Base-by-base conservation (phyloP, 768 basidiomycete genomes). In the Auricularia sp. region DNA sequence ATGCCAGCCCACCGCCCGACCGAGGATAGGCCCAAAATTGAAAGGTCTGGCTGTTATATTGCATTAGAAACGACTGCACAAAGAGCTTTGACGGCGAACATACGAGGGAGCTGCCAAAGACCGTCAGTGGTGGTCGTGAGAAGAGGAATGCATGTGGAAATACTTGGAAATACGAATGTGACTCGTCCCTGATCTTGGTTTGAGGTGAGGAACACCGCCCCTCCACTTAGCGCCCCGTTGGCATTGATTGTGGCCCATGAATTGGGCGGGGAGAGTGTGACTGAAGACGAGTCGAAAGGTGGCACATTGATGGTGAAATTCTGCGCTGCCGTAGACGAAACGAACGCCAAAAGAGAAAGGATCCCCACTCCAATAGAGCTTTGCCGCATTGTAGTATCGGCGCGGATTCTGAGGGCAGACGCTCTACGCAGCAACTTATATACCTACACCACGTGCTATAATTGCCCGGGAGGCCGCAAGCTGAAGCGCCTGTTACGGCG, bases 11-110 rank as follows among this genome's bases (percentile, higher is more conserved):
- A 36, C 63, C 63, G 34, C 58, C 63, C 8, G 54, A 59, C 3
- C 63, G 63, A 8, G 34, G 54, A 23, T 39, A 64, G 16, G 53
- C 63, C 53, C 56, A 64, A 23, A 34, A 64, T 35, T 64, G 54
- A n/a, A 54, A 60, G 54, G 54, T 56, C 16, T 33, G 12, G 7
- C 56, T 59, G 18, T 6, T 23, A 18, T 23, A 18, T 4, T 6
- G 23, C 14, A 10, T 11, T 33, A 23, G 33, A 4, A 8, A 34
- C 4, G 34, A 10, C 18, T 10, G 29, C 56, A 59, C 14, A 0
- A 29, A 29, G 33, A 18, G 7, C 0, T 8, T 14, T 14, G 29
- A 23, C 4, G 10, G 3, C 18, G 10, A 23, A 29, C 56, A 18
- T 3, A 59, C 56, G 56, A 59, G 10, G 56, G 34, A 7, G 56